phyloP scores from a whole-genome alignment of 2,329 filamentous ascomycete species.

The Amesomyces nigricolor region DNA sequence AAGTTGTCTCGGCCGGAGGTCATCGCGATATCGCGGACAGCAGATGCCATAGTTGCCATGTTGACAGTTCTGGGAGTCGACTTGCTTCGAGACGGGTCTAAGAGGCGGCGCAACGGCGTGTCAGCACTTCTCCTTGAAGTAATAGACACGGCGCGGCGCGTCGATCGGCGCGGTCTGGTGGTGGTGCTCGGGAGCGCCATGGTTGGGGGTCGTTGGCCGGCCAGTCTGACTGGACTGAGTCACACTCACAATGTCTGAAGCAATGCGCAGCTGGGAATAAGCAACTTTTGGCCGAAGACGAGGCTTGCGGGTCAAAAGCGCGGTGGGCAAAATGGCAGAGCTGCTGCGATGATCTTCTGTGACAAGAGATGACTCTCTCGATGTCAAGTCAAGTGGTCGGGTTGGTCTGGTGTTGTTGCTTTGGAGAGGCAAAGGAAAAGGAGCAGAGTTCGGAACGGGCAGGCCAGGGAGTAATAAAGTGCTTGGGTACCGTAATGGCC shows the following conservation, averaged over 20 bases:
- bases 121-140: conserved; percentile 26
- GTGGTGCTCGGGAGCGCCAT: conserved; percentile 7
- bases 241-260: conserved; percentile 28
- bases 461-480: conserved; percentile 27
- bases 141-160: conserved; percentile 24
- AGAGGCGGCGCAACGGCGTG: conserved; percentile 26
- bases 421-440: conserved; percentile 35
- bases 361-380: conserved; percentile 53
- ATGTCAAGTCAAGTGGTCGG: conserved; percentile 39
- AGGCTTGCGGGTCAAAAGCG: conserved; percentile 30
- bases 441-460: conserved; percentile 33
- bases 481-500: conserved; percentile 2
- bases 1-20: conserved; percentile 64
- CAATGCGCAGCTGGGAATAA: conserved; percentile 24
- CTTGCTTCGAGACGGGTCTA: conserved; percentile 45
- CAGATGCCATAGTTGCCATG: conserved; percentile 62
- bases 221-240: conserved; percentile 17
- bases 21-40: conserved; percentile 62
- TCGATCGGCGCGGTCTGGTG: conserved; percentile 15
- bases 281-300: conserved; percentile 25
- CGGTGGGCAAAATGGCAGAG: conserved; percentile 38
- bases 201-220: not conserved
- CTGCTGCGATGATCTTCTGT: conserved; percentile 57
- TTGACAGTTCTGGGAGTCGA: conserved; percentile 35
- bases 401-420: conserved; percentile 44